Percentiles rank a stretch among this genome's conserved stretches.
phyloP scores from a whole-genome alignment of 192 early-diverging fungal species.

The Coemansia sp. region DNA sequence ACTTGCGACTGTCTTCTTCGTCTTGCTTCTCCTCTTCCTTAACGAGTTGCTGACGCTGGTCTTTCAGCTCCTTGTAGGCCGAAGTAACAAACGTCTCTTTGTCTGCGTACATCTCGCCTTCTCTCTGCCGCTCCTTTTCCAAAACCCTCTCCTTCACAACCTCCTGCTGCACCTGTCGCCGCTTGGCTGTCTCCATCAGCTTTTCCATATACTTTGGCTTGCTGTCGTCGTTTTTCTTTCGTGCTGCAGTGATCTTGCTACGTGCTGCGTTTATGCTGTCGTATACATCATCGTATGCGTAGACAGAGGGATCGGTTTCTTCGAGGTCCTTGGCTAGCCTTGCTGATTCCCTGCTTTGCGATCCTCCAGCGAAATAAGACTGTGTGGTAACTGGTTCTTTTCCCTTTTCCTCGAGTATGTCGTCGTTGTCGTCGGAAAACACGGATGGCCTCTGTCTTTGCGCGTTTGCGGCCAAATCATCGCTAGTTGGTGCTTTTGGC shows the following conservation, averaged over 20 bases:
- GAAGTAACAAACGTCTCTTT: conserved; percentile 47
- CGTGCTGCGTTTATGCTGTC: conserved; percentile 26
- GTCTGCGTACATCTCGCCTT: conserved; percentile 42
- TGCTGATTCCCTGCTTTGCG: conserved; percentile 15
- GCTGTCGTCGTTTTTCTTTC: conserved; percentile 16
- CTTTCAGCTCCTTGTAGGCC: conserved; percentile 48
- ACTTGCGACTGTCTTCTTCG: neutral
- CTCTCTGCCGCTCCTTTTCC: conserved; percentile 40
- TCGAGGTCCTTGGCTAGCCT: conserved; percentile 22
- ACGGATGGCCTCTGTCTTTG: conserved; percentile 6
- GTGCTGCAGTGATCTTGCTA: conserved; percentile 8
- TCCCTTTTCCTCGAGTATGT: neutral
- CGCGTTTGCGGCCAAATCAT: neutral
- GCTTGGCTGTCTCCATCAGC: conserved; percentile 41
- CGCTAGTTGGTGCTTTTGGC: conserved; percentile 3
- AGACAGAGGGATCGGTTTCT: conserved; percentile 28
- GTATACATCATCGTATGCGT: conserved; percentile 51
- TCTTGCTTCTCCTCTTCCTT: conserved; percentile 39
- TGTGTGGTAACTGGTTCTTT: neutral
- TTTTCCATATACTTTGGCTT: conserved; percentile 52
- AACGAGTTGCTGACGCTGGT: conserved; percentile 26
- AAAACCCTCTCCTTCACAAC: conserved; percentile 34
- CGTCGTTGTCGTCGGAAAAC: conserved; percentile 13
- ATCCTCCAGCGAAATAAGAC: conserved; percentile 9
- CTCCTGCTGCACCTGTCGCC: conserved; percentile 42